Conservation (phyloP, 805 yeast genomes). For the Candida sanyiensis region DNA sequence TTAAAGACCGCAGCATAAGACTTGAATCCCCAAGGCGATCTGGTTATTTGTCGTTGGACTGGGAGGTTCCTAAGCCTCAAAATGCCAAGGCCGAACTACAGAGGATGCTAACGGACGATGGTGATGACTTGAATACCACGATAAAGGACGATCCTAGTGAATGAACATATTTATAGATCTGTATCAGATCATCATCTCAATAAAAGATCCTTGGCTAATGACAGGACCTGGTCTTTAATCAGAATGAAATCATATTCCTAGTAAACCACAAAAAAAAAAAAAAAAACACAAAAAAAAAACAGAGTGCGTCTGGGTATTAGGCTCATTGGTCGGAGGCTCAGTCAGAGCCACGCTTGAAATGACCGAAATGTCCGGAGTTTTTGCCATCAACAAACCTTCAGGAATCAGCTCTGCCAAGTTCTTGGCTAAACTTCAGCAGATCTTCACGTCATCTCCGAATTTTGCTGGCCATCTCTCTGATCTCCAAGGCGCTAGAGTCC, state of each 20-base stretch:
- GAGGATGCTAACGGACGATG: not conserved
- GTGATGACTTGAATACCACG: not conserved
- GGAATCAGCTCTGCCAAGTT: slow-evolving; percentile 79
- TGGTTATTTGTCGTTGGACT: slow-evolving; percentile 52
- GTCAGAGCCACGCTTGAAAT: not conserved
- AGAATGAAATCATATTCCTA: too few relatives aligned
- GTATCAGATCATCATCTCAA: too few relatives aligned
- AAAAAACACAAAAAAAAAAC: too few relatives aligned
- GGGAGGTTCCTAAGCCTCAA: slow-evolving; percentile 45
- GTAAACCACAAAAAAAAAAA: not conserved
- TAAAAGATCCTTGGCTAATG: too few relatives aligned
- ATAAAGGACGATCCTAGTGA: not conserved
- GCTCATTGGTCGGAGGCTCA: not conserved
- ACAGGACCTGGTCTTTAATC: too few relatives aligned
- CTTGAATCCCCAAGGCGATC: slow-evolving; percentile 47
- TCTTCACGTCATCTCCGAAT: slow-evolving; percentile 53
- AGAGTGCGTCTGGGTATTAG: too few relatives aligned
- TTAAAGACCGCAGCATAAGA: slow-evolving; percentile 23
- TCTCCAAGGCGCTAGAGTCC: slow-evolving; percentile 42
- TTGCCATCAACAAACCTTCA: slow-evolving; percentile 85
- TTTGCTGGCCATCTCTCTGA: slow-evolving; percentile 50
- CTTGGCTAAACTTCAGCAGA: slow-evolving; percentile 56
- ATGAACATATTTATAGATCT: too few relatives aligned
- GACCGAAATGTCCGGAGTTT: slow-evolving; percentile 74
- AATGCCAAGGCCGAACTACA: not conserved